A percentile compares a stretch with the other conserved stretches of the same genome.
Evolutionary conservation across 306 rosid species (phyloP).

Genomic region (Aeschynomene evenia): DNA sequence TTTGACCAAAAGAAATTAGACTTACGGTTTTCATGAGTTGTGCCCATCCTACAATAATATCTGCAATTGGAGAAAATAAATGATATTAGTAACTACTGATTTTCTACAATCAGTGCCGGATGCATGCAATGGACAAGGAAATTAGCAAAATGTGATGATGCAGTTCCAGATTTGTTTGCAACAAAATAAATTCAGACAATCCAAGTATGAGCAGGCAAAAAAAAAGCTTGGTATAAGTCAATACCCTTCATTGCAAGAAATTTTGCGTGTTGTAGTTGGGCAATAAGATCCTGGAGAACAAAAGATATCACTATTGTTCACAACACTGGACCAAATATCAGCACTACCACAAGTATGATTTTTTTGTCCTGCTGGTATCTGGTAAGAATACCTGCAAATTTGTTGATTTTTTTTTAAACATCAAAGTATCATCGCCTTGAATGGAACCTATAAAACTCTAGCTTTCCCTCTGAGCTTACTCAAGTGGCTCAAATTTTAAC

Average conservation of each 20-base stretch:
- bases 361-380: constrained; percentile 59
- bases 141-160: not conserved
- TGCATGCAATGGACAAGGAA: not conserved
- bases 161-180: constrained; percentile 18
- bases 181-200: constrained; percentile 25
- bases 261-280: constrained; percentile 55
- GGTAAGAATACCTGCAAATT: constrained; percentile 70
- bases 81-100: constrained; percentile 30
- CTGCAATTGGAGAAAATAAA: constrained; percentile 49
- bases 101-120: constrained; percentile 23
- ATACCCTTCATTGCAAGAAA: constrained; percentile 72
- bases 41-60: constrained; percentile 78
- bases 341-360: constrained; percentile 82
- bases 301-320: constrained; percentile 60
- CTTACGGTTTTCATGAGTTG: constrained; percentile 60
- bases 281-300: constrained; percentile 83
- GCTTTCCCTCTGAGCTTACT: no score
- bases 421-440: not conserved
- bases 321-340: constrained; percentile 63
- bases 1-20: constrained; percentile 4
- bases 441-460: no score
- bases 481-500: no score
- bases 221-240: constrained; percentile 43
- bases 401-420: not conserved
- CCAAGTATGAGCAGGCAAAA: not conserved